Base-by-base conservation (phyloP, 495 filamentous ascomycete species). In the Talaromyces adpressus region DNA sequence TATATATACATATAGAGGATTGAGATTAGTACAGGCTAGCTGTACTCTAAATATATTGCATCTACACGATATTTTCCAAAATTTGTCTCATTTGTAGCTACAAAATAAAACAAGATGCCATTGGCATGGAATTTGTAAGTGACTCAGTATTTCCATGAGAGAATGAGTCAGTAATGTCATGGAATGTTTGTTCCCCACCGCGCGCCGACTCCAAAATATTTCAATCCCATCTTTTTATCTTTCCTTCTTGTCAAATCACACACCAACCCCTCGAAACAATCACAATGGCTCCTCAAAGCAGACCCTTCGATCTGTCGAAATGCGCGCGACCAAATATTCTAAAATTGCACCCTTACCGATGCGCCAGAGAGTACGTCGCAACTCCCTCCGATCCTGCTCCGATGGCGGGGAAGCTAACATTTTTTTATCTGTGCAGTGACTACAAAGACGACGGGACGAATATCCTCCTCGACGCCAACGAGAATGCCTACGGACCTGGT, bases 401-500 rank as follows among this genome's bases (percentile, higher is more conserved):
- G 61, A 63, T 63, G 18, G 58, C 27, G 59, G 59, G 61, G 41
- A 52, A 49, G 30, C 18, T 14, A 23, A 45, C 16, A 14, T 77
- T 79, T 74, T 79, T 27, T 27, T 27, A 27, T 27, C 67, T 64
- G 71, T 63, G 63, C 74, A 96, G 91, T 82, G 93, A 98, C 84
- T 98, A 98, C 82, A 96, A 98, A 82, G 94, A 98, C 72, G 90
- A 98, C 70, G 95, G 94, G 66, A 96, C 88, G 54, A 98, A 98
- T 72, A 88, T 98, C 62, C 86, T 98, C 30, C 89, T 98, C 63
- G 94, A 98, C 71, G 94, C 95, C 63, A 98, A 98, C 67, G 94
- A 98, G 75, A 98, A 98, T 72, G 92, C 94, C 59, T 97, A 88
- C 75, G 94, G 95, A 2, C 93, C 94, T 1, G 84, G 86, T 14